Base-by-base conservation (phyloP, 2,329 filamentous ascomycete species). In the Neocatenulostroma microsporum region DNA sequence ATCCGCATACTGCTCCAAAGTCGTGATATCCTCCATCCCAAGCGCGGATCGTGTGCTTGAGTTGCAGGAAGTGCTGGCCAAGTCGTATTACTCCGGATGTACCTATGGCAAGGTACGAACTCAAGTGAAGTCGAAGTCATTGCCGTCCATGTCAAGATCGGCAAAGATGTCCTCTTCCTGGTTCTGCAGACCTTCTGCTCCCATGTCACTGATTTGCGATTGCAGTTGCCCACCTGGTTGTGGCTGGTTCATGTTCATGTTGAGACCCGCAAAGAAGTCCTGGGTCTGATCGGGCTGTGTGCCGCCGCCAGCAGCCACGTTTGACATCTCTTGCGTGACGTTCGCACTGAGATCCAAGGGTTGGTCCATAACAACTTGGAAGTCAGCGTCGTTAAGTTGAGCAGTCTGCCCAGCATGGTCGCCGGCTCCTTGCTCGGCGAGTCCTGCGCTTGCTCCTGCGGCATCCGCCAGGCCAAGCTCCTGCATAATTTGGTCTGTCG, bases 81-180 rank as follows among this genome's bases (percentile, higher is more conserved):
- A n/a, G n/a, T n/a, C n/a, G n/a, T n/a, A n/a, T n/a, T n/a, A n/a
- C n/a, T n/a, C n/a, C n/a, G n/a, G n/a, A n/a, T n/a, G n/a, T n/a
- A n/a, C n/a, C n/a, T n/a, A n/a, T n/a, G n/a, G n/a, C n/a, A n/a
- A n/a, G n/a, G n/a, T n/a, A n/a, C n/a, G n/a, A 21, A 37, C 23
- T 18, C 17, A 37, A 3, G 8, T 15, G 41, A 59, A 59, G 27
- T 49, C 50, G 36, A 60, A 59, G 30, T 58, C 34, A 15, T 35
- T 50, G 11, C 45, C 48, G 10, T 44, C 47, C 47, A 66, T 63
- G 36, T 66, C 60, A 43, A 70, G 46, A 1, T 61, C 66, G 44
- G 64, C 67, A 42, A 62, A 63, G 26, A 63, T 62, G 37, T 63
- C 61, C 20, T 63, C 61, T 15, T 63, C 60, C 21, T 48, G 50